Evolutionary conservation across 2,329 filamentous ascomycete genomes (phyloP).

Genomic region (Tolypocladium sp.): DNA sequence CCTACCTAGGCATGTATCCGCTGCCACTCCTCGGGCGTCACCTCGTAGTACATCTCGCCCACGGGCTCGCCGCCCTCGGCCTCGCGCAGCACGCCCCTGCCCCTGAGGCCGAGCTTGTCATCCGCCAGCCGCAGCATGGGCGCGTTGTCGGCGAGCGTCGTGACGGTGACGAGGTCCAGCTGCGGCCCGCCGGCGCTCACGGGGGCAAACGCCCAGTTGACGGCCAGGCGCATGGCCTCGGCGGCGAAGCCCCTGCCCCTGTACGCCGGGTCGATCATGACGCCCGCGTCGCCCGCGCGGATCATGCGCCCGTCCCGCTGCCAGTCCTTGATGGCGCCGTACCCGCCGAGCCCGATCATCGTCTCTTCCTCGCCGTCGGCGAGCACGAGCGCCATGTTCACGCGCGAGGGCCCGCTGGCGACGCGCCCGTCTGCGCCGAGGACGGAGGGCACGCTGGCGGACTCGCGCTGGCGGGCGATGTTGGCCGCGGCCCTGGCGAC

Average conservation of each 20-base stretch:
- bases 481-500: conserved; percentile 4
- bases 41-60: conserved; percentile 15
- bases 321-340: conserved; percentile 16
- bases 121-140: conserved; percentile 14
- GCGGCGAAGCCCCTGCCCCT: conserved; percentile 14
- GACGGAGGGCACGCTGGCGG: conserved; percentile 14
- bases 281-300: conserved; percentile 16
- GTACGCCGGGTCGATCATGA: conserved; percentile 13
- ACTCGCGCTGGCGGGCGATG: conserved; percentile 13
- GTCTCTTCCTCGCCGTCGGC: neutral
- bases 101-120: conserved; percentile 13
- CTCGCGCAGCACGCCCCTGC: conserved; percentile 6
- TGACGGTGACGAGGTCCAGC: conserved; percentile 17
- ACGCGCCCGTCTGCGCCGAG: conserved; percentile 4
- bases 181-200: conserved; percentile 14
- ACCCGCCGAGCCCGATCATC: conserved; percentile 18
- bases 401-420: conserved; percentile 12
- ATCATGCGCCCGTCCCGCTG: conserved; percentile 7
- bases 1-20: neutral
- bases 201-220: conserved; percentile 15
- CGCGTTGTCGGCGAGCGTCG: conserved; percentile 11
- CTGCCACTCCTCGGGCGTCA: conserved; percentile 10
- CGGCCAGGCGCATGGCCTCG: conserved; percentile 14
- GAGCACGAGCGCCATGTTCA: conserved; percentile 15
- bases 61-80: conserved; percentile 7